phyloP scores from a whole-genome alignment of 2,329 filamentous ascomycete genomes.

The Thermomyces lanuginosus region DNA sequence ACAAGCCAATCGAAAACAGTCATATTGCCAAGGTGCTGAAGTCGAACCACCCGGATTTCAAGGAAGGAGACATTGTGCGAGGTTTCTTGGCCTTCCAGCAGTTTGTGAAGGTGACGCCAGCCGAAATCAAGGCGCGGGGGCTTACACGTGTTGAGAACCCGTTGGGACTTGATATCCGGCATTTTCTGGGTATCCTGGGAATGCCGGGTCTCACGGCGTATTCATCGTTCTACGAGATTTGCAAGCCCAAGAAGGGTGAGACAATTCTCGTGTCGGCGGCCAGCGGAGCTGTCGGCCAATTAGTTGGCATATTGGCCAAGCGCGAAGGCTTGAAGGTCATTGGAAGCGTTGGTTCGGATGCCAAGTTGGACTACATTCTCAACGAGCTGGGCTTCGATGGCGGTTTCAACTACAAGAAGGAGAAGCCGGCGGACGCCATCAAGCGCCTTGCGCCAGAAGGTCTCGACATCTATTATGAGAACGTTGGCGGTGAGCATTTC shows the following conservation, averaged over 20 bases:
- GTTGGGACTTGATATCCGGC: constrained; percentile 30
- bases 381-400: constrained; percentile 54
- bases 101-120: constrained; percentile 43
- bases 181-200: constrained; percentile 61
- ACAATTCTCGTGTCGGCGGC: constrained; percentile 72
- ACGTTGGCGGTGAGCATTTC: constrained; percentile 59
- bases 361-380: constrained; percentile 60
- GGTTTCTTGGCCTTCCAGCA: constrained; percentile 47
- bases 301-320: constrained; percentile 74
- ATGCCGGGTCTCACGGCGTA: constrained; percentile 68
- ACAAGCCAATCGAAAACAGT: constrained; percentile 47
- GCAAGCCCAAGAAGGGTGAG: constrained; percentile 57
- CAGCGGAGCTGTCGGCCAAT: constrained; percentile 63
- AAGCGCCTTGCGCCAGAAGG: constrained; percentile 56
- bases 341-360: constrained; percentile 62
- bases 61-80: constrained; percentile 50
- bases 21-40: constrained; percentile 54
- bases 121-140: constrained; percentile 19
- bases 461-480: constrained; percentile 72
- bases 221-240: constrained; percentile 57
- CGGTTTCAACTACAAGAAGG: constrained; percentile 81
- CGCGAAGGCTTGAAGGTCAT: constrained; percentile 63
- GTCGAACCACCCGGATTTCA: constrained; percentile 47
- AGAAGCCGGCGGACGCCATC: constrained; percentile 52
- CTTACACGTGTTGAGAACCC: constrained; percentile 51